A percentile compares a stretch with the other conserved stretches of the same genome.
These are phyloP conservation scores for Sphenostylis stenocarpa DNA, from an alignment of 306 rosid species.

Conservation along the genomic window DNA sequence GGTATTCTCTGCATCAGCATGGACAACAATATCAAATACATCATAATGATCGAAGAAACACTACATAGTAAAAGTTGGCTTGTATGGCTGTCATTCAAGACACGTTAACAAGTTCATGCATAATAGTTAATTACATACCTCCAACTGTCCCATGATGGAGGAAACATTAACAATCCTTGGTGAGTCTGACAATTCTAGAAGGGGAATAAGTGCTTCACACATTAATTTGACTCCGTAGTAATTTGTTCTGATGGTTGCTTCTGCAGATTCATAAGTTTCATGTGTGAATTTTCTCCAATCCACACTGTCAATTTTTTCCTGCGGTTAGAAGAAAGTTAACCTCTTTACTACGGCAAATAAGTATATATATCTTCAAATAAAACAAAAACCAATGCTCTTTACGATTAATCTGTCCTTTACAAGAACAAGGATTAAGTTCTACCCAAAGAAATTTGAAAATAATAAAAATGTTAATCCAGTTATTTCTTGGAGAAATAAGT, in stretches of 20 bases:
- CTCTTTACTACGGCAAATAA: not conserved
- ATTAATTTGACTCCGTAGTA: conserved; percentile 51
- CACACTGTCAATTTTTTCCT: not conserved
- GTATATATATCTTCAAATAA: not conserved
- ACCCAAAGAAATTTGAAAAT: not conserved
- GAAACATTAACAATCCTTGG: conserved; percentile 59
- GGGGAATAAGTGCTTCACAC: conserved; percentile 46
- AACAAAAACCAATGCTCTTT: conserved; percentile 1
- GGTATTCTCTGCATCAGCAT: conserved; percentile 32
- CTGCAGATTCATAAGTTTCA: conserved; percentile 34
- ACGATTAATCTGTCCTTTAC: not conserved
- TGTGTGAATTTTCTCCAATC: not conserved
- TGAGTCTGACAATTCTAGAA: conserved; percentile 49
- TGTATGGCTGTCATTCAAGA: not conserved
- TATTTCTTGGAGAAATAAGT: not conserved
- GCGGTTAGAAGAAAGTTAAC: not conserved
- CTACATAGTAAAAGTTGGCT: not conserved
- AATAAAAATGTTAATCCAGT: not conserved
- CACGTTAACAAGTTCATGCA: not conserved
- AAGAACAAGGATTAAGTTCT: not conserved
- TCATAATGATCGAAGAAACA: not conserved
- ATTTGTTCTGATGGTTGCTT: conserved; percentile 43
- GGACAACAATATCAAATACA: not conserved
- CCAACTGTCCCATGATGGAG: conserved; percentile 3
- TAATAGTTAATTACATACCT: conserved; percentile 34